Evolutionary conservation across 2,329 filamentous ascomycete genomes (phyloP), one percentile per base, ranked within the genome.

Genomic region (Simplicillium sp.): DNA sequence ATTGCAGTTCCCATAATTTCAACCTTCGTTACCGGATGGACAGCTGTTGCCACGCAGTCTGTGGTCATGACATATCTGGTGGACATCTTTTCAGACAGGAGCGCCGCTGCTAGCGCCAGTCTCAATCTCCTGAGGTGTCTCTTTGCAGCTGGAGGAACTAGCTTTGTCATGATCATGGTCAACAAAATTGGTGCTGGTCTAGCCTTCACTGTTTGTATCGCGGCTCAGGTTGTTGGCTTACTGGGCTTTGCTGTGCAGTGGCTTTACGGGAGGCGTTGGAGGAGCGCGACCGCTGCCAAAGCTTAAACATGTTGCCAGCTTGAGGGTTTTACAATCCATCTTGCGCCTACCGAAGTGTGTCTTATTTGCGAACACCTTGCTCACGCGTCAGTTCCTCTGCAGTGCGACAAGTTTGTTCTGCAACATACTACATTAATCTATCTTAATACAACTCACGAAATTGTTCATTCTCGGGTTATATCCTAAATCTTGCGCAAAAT

Each of bases 91-190:
- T 62, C 65, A 0, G 63, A 66, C 11, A 55, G 57, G 9, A 70
- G 68, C 42, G 73, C 72, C 1, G 67, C 67, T 0, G 72, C 72
- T 0, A 74, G 62, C 35, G 73, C 73, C 0, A 69, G 66, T 35
- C 49, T 75, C 17, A 77, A 77, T 45, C 58, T 77, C 3, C 66
- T 68, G 1, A 53, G 72, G 31, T 77, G 72, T 45, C 46, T 75
- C 2, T 60, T 73, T 28, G 72, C 67, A 0, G 73, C 73, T 0
- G 70, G 64, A 0, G 69, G 68, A 0, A 73, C 70, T 0, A 68
- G 65, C 15, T 63, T 67, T 11, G 57, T 73, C 3, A 66, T 71
- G 54, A 70, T 70, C 0, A 59, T 76, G 54, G 62, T 74, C 7
- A 56, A 67, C 39, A 55, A 50, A 2, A 59, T 71, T 34, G 70